Percentiles rank a stretch among this genome's conserved stretches.
phyloP scores from a whole-genome alignment of 106 monocot genomes.

The Dioscorea dumetorum region DNA sequence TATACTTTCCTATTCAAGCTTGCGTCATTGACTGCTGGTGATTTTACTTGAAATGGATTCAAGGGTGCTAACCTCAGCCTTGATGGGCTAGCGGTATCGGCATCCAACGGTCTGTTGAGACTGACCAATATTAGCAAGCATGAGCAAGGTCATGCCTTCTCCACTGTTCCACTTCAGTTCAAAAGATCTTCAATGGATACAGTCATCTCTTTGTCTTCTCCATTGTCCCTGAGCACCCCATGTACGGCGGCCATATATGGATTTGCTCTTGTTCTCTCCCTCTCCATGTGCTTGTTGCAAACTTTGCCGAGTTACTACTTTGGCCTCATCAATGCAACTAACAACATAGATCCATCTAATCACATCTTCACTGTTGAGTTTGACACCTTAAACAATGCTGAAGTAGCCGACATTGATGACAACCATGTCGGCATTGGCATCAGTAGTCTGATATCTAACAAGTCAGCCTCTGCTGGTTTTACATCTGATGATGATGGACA shows the following conservation, averaged over 20 bases:
- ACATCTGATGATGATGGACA: too few species aligned
- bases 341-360: neutral
- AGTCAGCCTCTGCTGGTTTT: neutral
- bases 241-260: neutral
- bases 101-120: neutral
- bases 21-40: neutral
- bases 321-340: conserved; percentile 2
- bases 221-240: neutral
- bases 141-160: conserved; percentile 4
- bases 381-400: neutral
- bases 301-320: neutral
- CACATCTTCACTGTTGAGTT: conserved; percentile 4
- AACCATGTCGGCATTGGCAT: conserved; percentile 1
- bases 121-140: neutral
- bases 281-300: neutral
- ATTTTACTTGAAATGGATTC: conserved; percentile 23
- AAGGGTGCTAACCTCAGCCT: conserved; percentile 2
- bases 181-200: neutral
- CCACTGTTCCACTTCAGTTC: neutral
- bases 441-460: neutral
- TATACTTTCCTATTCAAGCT: conserved; percentile 1
- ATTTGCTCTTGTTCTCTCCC: neutral
- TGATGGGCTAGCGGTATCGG: neutral
- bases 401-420: neutral
- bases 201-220: conserved; percentile 1